Conservation (phyloP, 2,329 filamentous ascomycete genomes). For the Periglandula ipomoeae region DNA sequence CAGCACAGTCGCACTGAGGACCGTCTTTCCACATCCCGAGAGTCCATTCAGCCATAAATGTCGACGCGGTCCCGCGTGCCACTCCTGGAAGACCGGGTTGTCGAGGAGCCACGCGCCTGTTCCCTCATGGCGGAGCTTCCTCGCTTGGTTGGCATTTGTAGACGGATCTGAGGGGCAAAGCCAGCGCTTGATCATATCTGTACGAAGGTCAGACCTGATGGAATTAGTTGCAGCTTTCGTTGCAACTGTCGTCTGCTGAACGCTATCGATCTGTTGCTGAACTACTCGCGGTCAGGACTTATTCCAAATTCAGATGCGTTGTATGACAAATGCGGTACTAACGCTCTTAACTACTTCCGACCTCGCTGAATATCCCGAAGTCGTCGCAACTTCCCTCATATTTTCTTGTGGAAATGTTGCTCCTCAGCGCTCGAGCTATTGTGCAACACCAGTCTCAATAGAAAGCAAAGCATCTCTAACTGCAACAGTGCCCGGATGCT, state of each 20-base stretch:
- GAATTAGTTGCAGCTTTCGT: background rate
- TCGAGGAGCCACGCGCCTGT: background rate
- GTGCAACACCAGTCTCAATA: background rate
- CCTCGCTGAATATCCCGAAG: background rate
- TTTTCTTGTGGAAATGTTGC: background rate
- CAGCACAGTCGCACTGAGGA: conserved; percentile 10
- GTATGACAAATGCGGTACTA: too few species aligned
- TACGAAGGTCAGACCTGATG: background rate
- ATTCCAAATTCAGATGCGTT: too few species aligned
- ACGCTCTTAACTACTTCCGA: background rate
- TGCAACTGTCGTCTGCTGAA: background rate
- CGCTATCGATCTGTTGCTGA: too few species aligned
- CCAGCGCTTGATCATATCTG: background rate
- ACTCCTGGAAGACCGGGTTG: conserved; percentile 7
- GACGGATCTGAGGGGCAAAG: background rate
- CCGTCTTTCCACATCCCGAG: conserved; percentile 14
- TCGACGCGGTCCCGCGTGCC: conserved; percentile 9
- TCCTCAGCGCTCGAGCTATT: background rate
- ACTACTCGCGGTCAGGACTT: too few species aligned
- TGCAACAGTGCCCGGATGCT: background rate
- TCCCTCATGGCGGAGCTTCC: background rate
- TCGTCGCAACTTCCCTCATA: background rate
- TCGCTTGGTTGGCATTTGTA: background rate
- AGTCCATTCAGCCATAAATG: conserved; percentile 14
- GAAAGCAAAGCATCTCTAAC: background rate